Evolutionary conservation across 192 early-diverging fungal genomes (phyloP), one percentile per base, ranked within the genome.

Genomic region (Coemansia sp.): DNA sequence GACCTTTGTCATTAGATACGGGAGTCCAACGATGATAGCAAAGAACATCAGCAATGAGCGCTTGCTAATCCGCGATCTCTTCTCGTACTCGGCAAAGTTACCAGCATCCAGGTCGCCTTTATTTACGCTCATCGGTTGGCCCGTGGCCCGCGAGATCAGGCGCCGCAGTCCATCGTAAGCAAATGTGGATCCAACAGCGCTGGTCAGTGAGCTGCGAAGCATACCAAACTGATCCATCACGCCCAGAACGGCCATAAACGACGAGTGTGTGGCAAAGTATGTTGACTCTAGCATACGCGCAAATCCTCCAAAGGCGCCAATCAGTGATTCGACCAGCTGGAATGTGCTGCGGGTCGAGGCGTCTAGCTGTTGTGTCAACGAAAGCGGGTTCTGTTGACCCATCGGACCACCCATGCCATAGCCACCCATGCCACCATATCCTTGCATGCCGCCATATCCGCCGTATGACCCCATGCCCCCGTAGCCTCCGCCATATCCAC

Each of bases 151-250:
- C 57, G 89, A 90, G 38, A 90, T 75, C 27, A 92, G 61, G n/a
- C 85, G 79, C 53, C 92, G 89, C 20, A 92, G 77, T 66, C 88
- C 87, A 52, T 92, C 87, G 76, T 90, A 87, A 10, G 96, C 73
- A 49, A 93, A 90, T 69, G 95, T 88, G 3, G 94, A 83, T 18
- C 92, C 91, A 18, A 99, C 83, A 5, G 94, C 87, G 66, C 94
- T 91, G 12, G 95, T 91, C 2, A 99, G 86, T 55, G 95, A 95
- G 38, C 78, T 88, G 33, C 93, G 87, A 24, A 99, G 75, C 78
- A 94, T 87, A n/a, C 95, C 94, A 69, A 99, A 93, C 79, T 99
- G 97, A 68, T 99, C 97, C 47, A 94, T 95, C n/a, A 99, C 95
- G 39, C 95, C 97, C 18, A 98, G 90, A 89, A 98, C 96, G 16